These are phyloP conservation scores for Fusarium nygamai DNA, from an alignment of 2,329 filamentous ascomycete genomes.

Conservation along the genomic window DNA sequence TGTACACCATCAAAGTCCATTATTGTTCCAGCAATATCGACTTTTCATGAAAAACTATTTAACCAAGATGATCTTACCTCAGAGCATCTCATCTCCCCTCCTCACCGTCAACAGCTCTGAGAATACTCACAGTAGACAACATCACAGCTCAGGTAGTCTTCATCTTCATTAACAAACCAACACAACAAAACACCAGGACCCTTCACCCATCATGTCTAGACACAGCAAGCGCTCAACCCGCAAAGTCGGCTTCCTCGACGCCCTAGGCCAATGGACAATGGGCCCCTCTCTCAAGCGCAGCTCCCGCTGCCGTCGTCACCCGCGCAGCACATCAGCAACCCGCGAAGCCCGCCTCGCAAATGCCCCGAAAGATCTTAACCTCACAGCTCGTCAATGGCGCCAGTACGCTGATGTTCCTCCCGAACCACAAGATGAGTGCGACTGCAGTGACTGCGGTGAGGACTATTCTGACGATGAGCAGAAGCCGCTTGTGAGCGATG, in stretches of 20 bases:
- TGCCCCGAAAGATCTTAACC: background rate
- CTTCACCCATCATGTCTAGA: background rate
- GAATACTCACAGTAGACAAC: background rate
- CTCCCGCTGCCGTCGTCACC: background rate
- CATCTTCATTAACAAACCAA: background rate
- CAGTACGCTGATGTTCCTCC: constrained; percentile 1
- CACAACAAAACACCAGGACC: background rate
- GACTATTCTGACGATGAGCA: background rate
- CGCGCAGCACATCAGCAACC: background rate
- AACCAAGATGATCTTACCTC: background rate
- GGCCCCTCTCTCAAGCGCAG: background rate
- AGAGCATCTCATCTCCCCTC: background rate
- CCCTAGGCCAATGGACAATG: constrained; percentile 12
- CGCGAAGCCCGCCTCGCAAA: constrained; percentile 6
- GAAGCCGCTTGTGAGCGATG: background rate
- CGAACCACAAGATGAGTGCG: background rate
- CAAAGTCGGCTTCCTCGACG: constrained; percentile 10
- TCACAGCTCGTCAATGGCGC: constrained; percentile 10
- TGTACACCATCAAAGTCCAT: background rate
- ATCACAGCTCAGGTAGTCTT: background rate
- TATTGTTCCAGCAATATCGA: background rate
- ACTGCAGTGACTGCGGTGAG: background rate
- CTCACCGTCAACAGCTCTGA: background rate
- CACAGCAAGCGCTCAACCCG: background rate
- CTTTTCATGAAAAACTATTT: background rate